phyloP scores from a whole-genome alignment of 441 rosid genomes.

The Hypseocharis bilobata region DNA sequence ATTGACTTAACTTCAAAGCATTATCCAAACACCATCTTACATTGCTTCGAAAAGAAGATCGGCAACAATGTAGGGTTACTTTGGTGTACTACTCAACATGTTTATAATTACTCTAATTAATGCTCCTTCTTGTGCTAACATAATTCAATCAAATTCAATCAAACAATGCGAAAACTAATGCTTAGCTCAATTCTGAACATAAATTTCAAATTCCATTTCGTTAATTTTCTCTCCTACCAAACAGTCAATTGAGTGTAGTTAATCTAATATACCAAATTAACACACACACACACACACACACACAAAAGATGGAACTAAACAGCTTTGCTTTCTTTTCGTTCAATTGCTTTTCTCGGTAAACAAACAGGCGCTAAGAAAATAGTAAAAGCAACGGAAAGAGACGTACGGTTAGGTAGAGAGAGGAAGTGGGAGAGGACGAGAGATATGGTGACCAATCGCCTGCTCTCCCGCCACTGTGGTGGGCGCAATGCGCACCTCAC shows the following conservation, averaged over 20 bases:
- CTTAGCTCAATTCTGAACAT: no score
- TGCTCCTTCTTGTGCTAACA: no score
- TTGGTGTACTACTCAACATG: neutral
- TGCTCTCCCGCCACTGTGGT: conserved; percentile 36
- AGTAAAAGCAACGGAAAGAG: neutral
- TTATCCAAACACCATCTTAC: neutral
- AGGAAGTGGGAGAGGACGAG: conserved; percentile 41
- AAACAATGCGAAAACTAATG: no score
- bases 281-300: neutral
- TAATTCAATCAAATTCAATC: no score
- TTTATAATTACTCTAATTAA: no score
- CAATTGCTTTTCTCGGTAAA: neutral
- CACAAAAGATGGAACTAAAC: neutral
- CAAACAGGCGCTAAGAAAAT: neutral
- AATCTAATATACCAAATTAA: no score
- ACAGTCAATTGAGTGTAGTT: no score
- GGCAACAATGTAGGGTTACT: neutral
- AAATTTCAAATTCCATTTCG: no score
- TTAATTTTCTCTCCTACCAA: no score
- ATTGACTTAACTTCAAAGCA: no score
- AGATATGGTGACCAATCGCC: conserved; percentile 53
- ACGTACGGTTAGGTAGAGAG: conserved; percentile 36
- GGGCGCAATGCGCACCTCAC: conserved; percentile 31
- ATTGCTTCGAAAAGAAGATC: neutral
- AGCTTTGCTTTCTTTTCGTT: neutral